Base-by-base conservation (phyloP, 2,329 filamentous ascomycete species). In the Blastomyces percursus region DNA sequence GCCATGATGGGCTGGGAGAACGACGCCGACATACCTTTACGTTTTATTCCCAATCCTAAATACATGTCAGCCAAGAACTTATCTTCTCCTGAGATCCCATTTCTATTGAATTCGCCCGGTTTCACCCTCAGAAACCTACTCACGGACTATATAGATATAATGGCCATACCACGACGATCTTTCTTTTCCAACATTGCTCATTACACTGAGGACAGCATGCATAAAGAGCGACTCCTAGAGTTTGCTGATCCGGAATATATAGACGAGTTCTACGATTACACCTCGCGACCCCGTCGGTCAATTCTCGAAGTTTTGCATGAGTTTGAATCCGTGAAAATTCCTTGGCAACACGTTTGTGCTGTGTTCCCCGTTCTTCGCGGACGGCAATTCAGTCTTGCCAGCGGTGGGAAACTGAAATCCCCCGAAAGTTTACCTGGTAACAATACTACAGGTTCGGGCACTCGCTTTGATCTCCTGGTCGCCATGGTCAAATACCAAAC, bases 201-300 rank as follows among this genome's bases (percentile, higher is more conserved):
- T 72, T 91, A 91, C 70, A 89, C 91, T 1, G 76, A 79, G 0
- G 84, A 95, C 69, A 73, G 78, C 1, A 85, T 86, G 69, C 93
- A 99, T 70, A 86, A 85, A 68, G 88, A 94, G 65, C 85, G 93
- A 1, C 82, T 99, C 0, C 75, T 88, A 9, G 94, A 99, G 71
- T 94, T 99, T 69, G 86, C 86, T 1, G 84, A 88, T 69, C 85
- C 90, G 0, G 83, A 88, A 55, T 90, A 87, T 69, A 84, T 93
- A 6, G 91, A 97, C 68, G 94, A 99, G 69, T 87, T 96, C 62
- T 97, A 90, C 77, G 93, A 99, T 76, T 99, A 99, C 72, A 94
- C 94, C 0, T 92, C 92, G 0, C 86, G 94, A 9, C 90, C 93
- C 0, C 87, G 91, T 42, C 87, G 94, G 42, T 95, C 89, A 63